Evolutionary conservation across 164 flowering plant genomes (phyloP), one percentile per base, ranked within the genome.

Genomic region (Platanus orientalis): DNA sequence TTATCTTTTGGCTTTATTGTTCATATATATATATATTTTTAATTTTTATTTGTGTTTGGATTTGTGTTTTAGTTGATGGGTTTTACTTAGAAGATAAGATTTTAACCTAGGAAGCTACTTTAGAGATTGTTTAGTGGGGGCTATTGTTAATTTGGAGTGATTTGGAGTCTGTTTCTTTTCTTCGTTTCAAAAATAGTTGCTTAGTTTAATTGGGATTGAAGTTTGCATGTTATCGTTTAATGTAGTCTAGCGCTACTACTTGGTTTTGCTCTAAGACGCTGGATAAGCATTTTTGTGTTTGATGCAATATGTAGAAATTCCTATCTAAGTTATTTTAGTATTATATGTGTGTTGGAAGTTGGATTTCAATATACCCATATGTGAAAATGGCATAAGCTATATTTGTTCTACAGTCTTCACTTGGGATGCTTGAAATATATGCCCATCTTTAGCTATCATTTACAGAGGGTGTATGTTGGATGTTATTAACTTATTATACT

Each of bases 71-170:
- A 28, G 58, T 9, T 45, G 24, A 16, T 19, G 56, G 50, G 24
- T 50, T 49, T 50, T 58, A 4, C 1, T 39, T 26, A n/a, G n/a
- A n/a, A n/a, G 48, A 6, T 26, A 32, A 1, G 23, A 12, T n/a
- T 62, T 26, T 53, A 29, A 52, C 49, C 64, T 53, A 48, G 23
- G 20, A 32, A 51, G 21, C 7, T 39, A 48, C 24, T 60, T 60
- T 40, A 39, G 28, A 23, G 47, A 16, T 58, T 23, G 27, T 13
- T 13, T 4, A 16, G 24, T 36, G 42, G 9, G 28, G 16, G 29
- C 9, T 58, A 0, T 14, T 58, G 14, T 23, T 23, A 7, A 16
- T 58, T 36, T 58, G 4, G 6, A 44, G 16, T 14, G 23, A 23
- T 39, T 36, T 19, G 5, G 48, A 32, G 23, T 52, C 6, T 34